Evolutionary conservation across 768 basidiomycete species (phyloP).

Genomic region (Xerocomellus amylosporus): DNA sequence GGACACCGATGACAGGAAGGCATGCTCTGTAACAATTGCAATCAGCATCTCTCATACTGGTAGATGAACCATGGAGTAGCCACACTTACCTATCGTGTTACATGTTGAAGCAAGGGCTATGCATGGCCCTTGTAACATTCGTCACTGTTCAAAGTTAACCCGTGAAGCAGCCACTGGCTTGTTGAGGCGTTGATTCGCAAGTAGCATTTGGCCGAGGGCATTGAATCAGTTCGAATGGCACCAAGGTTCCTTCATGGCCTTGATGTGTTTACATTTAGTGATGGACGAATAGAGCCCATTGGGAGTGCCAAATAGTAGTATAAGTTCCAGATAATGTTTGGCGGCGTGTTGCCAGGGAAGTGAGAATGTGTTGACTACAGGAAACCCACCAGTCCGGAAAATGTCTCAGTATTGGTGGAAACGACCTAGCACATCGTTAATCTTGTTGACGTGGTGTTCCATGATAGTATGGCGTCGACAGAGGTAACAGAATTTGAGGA

Average conservation of each 20-base stretch:
- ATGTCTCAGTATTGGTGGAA: neutral
- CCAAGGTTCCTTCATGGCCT: conserved; percentile 3
- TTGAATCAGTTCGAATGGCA: neutral
- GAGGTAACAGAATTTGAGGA: neutral
- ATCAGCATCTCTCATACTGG: neutral
- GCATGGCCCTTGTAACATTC: neutral
- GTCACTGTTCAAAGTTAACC: neutral
- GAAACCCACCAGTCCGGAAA: neutral
- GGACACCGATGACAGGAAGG: no score
- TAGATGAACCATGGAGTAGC: no score
- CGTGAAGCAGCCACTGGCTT: neutral
- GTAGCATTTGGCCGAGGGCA: neutral
- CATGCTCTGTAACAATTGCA: neutral
- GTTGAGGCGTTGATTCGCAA: neutral
- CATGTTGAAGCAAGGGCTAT: neutral
- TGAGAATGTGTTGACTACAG: neutral
- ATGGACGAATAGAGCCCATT: neutral
- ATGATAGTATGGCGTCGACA: neutral
- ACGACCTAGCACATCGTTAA: neutral
- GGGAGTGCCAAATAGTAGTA: neutral
- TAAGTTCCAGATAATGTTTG: neutral
- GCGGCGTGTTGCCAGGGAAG: neutral
- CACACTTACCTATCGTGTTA: neutral
- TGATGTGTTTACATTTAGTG: neutral
- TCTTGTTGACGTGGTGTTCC: neutral